Percentiles rank a stretch among this genome's conserved stretches.
These are phyloP conservation scores for Scenedesmus sp. DNA, from an alignment of 163 green algal genomes.

Conservation along the genomic window DNA sequence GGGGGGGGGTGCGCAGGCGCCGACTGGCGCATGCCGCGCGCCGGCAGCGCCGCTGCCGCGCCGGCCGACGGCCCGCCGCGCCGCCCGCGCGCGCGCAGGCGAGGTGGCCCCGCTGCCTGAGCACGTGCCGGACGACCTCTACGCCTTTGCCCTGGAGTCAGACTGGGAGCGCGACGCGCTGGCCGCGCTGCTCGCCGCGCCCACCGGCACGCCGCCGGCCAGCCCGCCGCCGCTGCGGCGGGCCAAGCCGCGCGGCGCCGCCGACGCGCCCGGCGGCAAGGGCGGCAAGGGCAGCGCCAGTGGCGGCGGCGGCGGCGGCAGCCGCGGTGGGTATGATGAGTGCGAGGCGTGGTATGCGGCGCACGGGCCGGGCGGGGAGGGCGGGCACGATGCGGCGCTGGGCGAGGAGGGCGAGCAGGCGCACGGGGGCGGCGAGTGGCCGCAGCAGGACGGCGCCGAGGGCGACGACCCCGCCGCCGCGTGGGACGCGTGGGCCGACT, in stretches of 20 bases:
- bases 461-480: conserved; percentile 5
- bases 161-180: conserved; percentile 62
- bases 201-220: conserved; percentile 11
- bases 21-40: no score
- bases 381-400: neutral
- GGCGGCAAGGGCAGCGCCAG: neutral
- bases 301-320: neutral
- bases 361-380: conserved; percentile 3
- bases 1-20: no score
- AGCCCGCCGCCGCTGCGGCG: conserved; percentile 20
- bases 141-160: conserved; percentile 46
- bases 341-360: no score
- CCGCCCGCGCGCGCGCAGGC: no score
- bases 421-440: neutral
- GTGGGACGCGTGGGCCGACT: conserved; percentile 36
- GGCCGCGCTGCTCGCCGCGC: conserved; percentile 39
- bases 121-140: conserved; percentile 53
- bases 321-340: neutral
- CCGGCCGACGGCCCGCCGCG: no score
- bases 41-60: no score
- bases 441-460: conserved; percentile 8
- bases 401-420: conserved; percentile 1
- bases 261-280: no score
- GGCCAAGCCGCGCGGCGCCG: conserved; percentile 1
- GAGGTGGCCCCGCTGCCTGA: conserved; percentile 50